Evolutionary conservation across 805 yeast genomes (phyloP).

Genomic region (Nakazawaea molendinolei): DNA sequence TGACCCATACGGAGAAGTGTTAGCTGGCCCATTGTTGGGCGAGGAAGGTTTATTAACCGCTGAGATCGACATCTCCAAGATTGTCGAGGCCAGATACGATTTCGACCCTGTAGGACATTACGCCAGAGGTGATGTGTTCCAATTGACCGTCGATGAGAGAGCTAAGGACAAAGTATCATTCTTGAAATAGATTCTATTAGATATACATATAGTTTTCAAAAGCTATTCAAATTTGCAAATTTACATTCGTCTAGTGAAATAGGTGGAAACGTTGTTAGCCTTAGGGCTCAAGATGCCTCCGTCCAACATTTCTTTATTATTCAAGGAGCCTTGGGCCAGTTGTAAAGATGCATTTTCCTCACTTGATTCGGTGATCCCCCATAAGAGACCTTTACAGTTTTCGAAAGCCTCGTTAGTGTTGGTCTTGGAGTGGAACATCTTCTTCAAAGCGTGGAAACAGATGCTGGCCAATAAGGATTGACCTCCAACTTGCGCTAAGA

Average conservation of each 20-base stretch:
- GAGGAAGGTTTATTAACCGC: constrained; percentile 34
- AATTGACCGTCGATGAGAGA: constrained; percentile 32
- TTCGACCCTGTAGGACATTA: constrained; percentile 39
- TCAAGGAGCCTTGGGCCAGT: constrained; percentile 3
- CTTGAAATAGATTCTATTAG: constrained; percentile 2
- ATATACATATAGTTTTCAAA: neutral
- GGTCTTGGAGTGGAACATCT: constrained; percentile 13
- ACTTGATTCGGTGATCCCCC: constrained; percentile 10
- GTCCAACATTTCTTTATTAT: neutral
- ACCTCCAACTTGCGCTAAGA: constrained; percentile 55
- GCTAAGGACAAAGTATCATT: constrained; percentile 14
- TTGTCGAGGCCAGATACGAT: constrained; percentile 33
- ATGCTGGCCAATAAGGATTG: constrained; percentile 56
- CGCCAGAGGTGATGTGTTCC: constrained; percentile 36
- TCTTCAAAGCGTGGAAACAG: constrained; percentile 53
- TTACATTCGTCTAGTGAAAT: neutral
- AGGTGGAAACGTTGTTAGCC: neutral
- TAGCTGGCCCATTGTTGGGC: constrained; percentile 36
- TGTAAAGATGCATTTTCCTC: constrained; percentile 5
- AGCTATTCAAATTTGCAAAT: neutral
- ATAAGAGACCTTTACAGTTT: constrained; percentile 6
- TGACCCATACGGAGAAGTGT: constrained; percentile 34
- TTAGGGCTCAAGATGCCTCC: constrained; percentile 8
- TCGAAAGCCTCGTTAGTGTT: constrained; percentile 8
- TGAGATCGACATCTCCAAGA: constrained; percentile 31